A percentile compares a stretch with the other conserved stretches of the same genome.
phyloP scores from a whole-genome alignment of 352 stramenopile species.

The Globisporangium polare region DNA sequence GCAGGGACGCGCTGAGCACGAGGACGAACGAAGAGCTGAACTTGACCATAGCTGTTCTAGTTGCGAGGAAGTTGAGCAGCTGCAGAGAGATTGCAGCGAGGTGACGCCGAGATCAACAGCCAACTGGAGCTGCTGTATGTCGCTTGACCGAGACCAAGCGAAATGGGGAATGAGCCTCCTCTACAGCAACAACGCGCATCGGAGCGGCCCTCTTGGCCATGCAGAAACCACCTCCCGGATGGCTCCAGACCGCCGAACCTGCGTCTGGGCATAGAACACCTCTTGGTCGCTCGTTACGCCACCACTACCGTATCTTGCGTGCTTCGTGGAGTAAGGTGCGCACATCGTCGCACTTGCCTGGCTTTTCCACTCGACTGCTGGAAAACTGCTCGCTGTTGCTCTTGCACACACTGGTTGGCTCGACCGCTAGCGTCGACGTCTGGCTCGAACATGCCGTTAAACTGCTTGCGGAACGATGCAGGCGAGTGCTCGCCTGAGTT shows the following conservation, averaged over 20 bases:
- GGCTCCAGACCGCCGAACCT: not conserved
- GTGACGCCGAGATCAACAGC: not conserved
- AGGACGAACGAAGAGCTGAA: not conserved
- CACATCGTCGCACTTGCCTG: too few relatives aligned
- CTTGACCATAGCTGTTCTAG: constrained; percentile 6
- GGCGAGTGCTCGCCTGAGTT: too few relatives aligned
- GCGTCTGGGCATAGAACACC: too few relatives aligned
- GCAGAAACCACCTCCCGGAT: not conserved
- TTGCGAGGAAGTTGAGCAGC: not conserved
- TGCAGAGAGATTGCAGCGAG: not conserved
- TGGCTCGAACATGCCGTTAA: too few relatives aligned
- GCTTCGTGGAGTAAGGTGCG: too few relatives aligned
- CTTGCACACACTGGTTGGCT: too few relatives aligned
- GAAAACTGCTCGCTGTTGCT: too few relatives aligned
- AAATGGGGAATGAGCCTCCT: constrained; percentile 7
- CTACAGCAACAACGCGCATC: not conserved
- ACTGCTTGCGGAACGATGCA: too few relatives aligned
- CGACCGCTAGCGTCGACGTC: too few relatives aligned
- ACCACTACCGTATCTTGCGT: too few relatives aligned
- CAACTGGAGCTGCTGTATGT: constrained; percentile 2
- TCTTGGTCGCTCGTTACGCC: too few relatives aligned
- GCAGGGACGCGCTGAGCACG: not conserved
- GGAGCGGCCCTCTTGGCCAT: not conserved
- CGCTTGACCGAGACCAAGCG: constrained; percentile 6
- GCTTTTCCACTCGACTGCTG: too few relatives aligned